These are phyloP conservation scores for Phytophthora constricta DNA, from an alignment of 352 stramenopile species.

Conservation along the genomic window DNA sequence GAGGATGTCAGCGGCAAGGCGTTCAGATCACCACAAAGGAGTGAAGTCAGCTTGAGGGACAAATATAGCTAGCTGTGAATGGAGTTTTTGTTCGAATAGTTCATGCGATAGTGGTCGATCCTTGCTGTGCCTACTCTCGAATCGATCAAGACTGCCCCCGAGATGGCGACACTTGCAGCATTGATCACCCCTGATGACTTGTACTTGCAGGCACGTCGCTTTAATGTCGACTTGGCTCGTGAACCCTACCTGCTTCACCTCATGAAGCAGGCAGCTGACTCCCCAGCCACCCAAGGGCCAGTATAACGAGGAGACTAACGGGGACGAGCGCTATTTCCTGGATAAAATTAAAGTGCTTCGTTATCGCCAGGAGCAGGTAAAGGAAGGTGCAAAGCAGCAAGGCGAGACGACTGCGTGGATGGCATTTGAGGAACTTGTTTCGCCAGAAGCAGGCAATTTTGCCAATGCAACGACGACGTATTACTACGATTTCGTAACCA, in stretches of 20 bases:
- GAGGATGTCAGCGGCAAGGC: constrained; percentile 9
- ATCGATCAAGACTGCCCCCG: constrained; percentile 2
- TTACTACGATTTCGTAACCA: constrained; percentile 71
- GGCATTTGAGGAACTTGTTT: constrained; percentile 46
- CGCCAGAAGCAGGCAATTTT: constrained; percentile 3
- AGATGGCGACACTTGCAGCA: background rate
- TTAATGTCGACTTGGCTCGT: constrained; percentile 49
- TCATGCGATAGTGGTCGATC: background rate
- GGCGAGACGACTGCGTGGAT: constrained; percentile 45
- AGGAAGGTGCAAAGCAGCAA: constrained; percentile 4
- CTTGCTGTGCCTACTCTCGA: background rate
- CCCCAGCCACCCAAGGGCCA: constrained; percentile 49
- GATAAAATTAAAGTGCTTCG: constrained; percentile 57
- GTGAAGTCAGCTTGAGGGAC: constrained; percentile 17
- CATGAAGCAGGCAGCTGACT: constrained; percentile 55
- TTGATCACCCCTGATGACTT: constrained; percentile 54
- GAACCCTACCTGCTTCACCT: constrained; percentile 62
- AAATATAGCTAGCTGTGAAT: background rate
- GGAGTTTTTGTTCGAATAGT: no score
- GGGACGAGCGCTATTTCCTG: constrained; percentile 51
- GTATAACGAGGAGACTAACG: constrained; percentile 21
- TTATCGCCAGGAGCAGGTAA: constrained; percentile 23
- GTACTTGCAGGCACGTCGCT: constrained; percentile 43
- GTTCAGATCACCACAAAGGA: constrained; percentile 9
- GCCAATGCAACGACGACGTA: constrained; percentile 35